A percentile compares a stretch with the other conserved stretches of the same genome.
Conservation (phyloP, 2,329 filamentous ascomycete species). For the Colletotrichum sp. region DNA sequence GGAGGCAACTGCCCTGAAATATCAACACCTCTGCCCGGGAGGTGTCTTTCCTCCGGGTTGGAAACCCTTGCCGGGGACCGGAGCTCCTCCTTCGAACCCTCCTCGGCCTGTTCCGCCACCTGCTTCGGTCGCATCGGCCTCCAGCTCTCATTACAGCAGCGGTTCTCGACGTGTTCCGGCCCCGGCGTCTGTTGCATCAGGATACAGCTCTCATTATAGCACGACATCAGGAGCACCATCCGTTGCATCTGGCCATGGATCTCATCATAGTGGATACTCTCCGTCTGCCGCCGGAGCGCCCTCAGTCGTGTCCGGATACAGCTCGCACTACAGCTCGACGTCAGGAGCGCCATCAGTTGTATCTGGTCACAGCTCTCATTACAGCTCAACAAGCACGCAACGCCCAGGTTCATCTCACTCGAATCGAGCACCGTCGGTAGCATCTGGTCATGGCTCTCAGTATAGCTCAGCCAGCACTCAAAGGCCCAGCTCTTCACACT, state of each 20-base stretch:
- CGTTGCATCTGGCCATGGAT: neutral
- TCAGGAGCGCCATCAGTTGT: neutral
- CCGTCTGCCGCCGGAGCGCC: neutral
- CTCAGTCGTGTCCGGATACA: neutral
- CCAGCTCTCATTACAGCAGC: neutral
- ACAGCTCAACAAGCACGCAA: neutral
- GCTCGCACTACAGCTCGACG: neutral
- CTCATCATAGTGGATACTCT: neutral
- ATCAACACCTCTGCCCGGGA: neutral
- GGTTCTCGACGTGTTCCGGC: neutral
- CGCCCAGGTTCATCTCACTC: neutral
- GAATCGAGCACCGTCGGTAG: neutral
- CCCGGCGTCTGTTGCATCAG: neutral
- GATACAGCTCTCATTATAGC: neutral
- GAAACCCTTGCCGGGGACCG: neutral
- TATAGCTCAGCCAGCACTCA: neutral
- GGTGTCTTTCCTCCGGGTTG: neutral
- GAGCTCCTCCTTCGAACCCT: neutral
- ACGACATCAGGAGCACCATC: neutral
- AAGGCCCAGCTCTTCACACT: neutral
- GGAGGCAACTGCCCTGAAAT: neutral
- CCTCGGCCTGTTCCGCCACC: neutral
- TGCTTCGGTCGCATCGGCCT: neutral
- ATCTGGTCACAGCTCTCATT: neutral
- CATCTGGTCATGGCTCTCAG: neutral